Conservation (phyloP, 306 rosid genomes). For the barrel medic (Medicago truncatula) region MtrunA17r5.0-ANR NC_053042.1:48504001-48504500, state of each 20-base stretch:
- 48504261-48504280: constrained; percentile 93
- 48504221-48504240: constrained; percentile 70
- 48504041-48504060: constrained; percentile 96
- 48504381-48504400: constrained; percentile 25
- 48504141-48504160: constrained; percentile 68
- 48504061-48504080: constrained; percentile 86
- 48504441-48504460: constrained; percentile 10
- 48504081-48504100: constrained; percentile 83
- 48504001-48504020: constrained; percentile 9
- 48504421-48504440: constrained; percentile 18
- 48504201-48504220: constrained; percentile 83
- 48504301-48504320: constrained; percentile 91
- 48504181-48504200: constrained; percentile 82
- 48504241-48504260: constrained; percentile 69
- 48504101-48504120: constrained; percentile 81
- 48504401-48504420: background rate
- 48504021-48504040: constrained; percentile 63
- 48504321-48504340: constrained; percentile 57
- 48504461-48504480: constrained; percentile 10
- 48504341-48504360: constrained; percentile 59
- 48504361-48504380: constrained; percentile 27
- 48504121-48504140: constrained; percentile 74
- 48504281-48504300: constrained; percentile 72
- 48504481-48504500: constrained; percentile 31
- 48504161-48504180: constrained; percentile 83